Conservation (phyloP, 495 filamentous ascomycete genomes). For the Patellaria atrata region DNA sequence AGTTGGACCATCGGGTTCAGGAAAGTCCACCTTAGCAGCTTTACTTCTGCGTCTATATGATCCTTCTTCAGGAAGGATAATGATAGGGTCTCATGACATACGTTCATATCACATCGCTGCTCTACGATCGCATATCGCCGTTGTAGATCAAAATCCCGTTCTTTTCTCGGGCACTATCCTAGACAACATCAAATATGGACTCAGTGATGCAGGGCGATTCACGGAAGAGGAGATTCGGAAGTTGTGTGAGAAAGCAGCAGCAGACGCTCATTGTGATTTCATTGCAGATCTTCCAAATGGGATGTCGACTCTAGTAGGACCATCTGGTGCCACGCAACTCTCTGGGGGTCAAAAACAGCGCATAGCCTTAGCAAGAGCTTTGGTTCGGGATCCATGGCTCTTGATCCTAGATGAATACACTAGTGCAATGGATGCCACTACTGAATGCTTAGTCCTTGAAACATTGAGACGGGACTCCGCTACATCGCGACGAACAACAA, state of each 20-base stretch:
- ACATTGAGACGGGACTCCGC: constrained; percentile 21
- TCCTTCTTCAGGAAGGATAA: constrained; percentile 6
- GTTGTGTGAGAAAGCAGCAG: constrained; percentile 2
- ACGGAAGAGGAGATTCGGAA: constrained; percentile 7
- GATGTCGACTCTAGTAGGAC: constrained; percentile 7
- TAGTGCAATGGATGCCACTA: constrained; percentile 35
- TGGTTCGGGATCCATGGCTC: constrained; percentile 12
- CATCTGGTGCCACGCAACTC: neutral
- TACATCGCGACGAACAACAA: constrained; percentile 23
- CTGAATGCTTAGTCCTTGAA: constrained; percentile 36
- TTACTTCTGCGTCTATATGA: constrained; percentile 14
- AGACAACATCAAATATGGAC: constrained; percentile 17
- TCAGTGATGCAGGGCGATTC: constrained; percentile 3
- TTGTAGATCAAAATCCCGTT: constrained; percentile 11
- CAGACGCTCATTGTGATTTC: constrained; percentile 12
- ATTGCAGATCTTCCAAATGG: constrained; percentile 11
- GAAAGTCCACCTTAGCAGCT: constrained; percentile 11
- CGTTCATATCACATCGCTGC: constrained; percentile 1
- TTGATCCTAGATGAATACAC: constrained; percentile 37
- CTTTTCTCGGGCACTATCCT: constrained; percentile 16
- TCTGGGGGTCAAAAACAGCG: constrained; percentile 20
- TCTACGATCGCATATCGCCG: constrained; percentile 4
- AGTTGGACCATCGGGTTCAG: constrained; percentile 17
- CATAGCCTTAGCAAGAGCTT: constrained; percentile 12
- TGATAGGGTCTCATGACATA: constrained; percentile 3